Base-by-base conservation (phyloP, 2,329 filamentous ascomycete genomes). In the Monilinia vaccinii-corymbosi region DNA sequence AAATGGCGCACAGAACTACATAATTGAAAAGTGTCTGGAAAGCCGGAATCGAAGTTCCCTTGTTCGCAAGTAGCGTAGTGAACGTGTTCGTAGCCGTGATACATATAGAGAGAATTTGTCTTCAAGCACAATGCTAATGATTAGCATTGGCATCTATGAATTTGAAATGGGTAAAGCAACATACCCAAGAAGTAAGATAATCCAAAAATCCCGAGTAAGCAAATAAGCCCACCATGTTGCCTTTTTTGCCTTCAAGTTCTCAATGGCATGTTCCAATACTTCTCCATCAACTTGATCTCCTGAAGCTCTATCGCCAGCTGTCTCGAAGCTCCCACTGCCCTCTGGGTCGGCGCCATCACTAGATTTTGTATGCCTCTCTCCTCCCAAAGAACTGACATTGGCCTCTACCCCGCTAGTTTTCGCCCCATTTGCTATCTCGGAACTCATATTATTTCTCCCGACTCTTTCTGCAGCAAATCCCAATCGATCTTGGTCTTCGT, bases 11-110 rank as follows among this genome's bases (percentile, higher is more conserved):
- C 65, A 99, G 81, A 53, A 97, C 76, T 47, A 91, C 81, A 75
- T 99, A 99, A 76, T 94, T 96, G 81, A 97, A 95, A 69, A 97
- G 83, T 34, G 89, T 91, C 77, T 99, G 94, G 78, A 97, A 96
- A 59, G 94, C 91, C 9, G 94, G 94, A 67, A 97, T 95, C 63
- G 83, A 91, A 66, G 88, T 92, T 53, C 85, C 81, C 64, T 81
- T 75, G 11, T 73, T 69, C 60, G 79, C 80, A 34, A 99, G 84
- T 59, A 97, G 83, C 31, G 81, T 83, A 42, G 88, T 89, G 71
- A 97, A 90, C 51, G 94, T 97, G 78, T 95, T 96, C 55, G 92
- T 97, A 34, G 84, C 85, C 1, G 92, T 97, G 75, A 96, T 94
- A 77, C 91, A 92, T 61, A 99, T 83, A 5, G 92, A 85, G 48